Evolutionary conservation across 495 filamentous ascomycete genomes (phyloP), one percentile per base, ranked within the genome.

Genomic region (Penicillium antarcticum): DNA sequence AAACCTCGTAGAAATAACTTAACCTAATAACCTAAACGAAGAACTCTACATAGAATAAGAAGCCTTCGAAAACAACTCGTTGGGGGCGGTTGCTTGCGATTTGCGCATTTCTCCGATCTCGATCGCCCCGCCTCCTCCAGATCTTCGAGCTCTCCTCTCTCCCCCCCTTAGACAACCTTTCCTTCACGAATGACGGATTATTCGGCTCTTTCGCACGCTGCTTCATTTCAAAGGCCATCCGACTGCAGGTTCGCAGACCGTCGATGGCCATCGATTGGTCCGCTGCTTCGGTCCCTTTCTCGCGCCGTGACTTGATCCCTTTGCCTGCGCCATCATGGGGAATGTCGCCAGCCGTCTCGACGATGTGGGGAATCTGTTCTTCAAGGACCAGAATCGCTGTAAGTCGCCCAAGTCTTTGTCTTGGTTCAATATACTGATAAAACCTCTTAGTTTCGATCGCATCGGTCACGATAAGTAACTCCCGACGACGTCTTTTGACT

Each of bases 311-410:
- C 55, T 55, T 63, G 53, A 64, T 52, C 37, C 45, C 33, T 53
- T 34, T 41, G 58, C 31, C 55, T 41, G 48, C 53, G 57, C 50
- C 65, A 71, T 61, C 58, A 98, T 98, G 94, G 94, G 94, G 55
- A 91, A 88, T 77, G 87, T 97, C 69, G 87, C 81, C 70, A 97
- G 92, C 77, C 87, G 84, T 70, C 84, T 86, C 55, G 92, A 97
- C 63, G 92, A 96, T 72, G 87, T 87, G 63, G 80, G 85, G 55
- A 77, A 80, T 61, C 71, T 97, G 68, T 91, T 87, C 66, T 79
- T 97, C 68, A 86, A 88, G 74, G 92, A 98, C 66, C 94, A 97
- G 73, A 88, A 76, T 63, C 83, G 89, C 77, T 83, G 92, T 97
- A 69, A 56, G 81, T 53, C n/a, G 14, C 18, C 3, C 11, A 23